These are phyloP conservation scores for Capsicum pubescens DNA, from an alignment of 257 asterid species.

Conservation along the genomic window DNA sequence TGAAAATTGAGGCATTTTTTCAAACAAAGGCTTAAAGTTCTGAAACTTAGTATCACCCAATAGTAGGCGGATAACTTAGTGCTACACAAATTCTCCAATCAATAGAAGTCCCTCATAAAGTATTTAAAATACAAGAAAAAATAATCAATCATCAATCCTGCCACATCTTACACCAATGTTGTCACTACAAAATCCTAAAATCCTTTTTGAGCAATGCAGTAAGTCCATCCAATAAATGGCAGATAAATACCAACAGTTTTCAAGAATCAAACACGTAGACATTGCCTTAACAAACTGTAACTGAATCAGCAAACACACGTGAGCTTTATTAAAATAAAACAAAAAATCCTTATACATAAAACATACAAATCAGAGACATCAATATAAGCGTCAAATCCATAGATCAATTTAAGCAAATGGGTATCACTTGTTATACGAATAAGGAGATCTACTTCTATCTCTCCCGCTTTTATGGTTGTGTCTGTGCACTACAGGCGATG, in stretches of 20 bases:
- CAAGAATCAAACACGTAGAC: conserved; percentile 38
- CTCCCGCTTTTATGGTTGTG: conserved; percentile 81
- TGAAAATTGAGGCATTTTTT: neutral
- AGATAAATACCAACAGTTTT: conserved; percentile 34
- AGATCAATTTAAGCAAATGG: conserved; percentile 50
- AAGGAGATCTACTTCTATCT: conserved; percentile 87
- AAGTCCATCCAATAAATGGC: conserved; percentile 32
- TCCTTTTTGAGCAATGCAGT: conserved; percentile 26
- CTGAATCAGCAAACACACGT: conserved; percentile 41
- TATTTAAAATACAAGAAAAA: conserved; percentile 20
- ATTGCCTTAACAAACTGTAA: conserved; percentile 41
- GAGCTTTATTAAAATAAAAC: conserved; percentile 34
- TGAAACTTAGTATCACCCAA: neutral
- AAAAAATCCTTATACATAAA: conserved; percentile 8
- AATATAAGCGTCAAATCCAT: conserved; percentile 13
- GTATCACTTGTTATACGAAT: conserved; percentile 93
- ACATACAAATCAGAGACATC: conserved; percentile 2
- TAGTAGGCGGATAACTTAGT: neutral
- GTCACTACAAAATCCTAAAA: conserved; percentile 37
- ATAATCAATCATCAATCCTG: conserved; percentile 1
- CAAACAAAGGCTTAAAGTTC: neutral
- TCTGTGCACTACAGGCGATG: conserved; percentile 74
- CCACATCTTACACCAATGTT: conserved; percentile 10
- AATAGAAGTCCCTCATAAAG: conserved; percentile 1
- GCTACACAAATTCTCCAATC: neutral